A percentile compares a stretch with the other conserved stretches of the same genome.
Conservation (phyloP, 805 yeast genomes). For the Ogataea glucozyma region DNA sequence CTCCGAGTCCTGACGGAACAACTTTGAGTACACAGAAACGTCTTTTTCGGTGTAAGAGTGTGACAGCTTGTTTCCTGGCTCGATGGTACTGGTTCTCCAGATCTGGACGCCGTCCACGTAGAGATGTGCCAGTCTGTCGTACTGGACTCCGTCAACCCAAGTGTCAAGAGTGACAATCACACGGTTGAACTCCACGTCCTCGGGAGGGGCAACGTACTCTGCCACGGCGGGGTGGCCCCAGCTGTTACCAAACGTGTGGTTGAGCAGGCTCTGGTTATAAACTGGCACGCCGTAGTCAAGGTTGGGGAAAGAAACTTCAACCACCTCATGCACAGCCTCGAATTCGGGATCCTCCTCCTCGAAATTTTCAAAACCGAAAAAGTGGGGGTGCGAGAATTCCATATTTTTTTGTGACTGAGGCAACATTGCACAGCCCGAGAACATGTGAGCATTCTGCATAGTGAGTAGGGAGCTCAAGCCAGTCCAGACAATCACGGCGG, state of each 20-base stretch:
- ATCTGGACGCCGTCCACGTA: conserved; percentile 62
- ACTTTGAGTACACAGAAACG: conserved; percentile 51
- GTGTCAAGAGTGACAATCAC: conserved; percentile 56
- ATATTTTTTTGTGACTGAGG: no score
- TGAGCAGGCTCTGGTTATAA: conserved; percentile 41
- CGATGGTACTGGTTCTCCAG: conserved; percentile 86
- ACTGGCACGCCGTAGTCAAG: conserved; percentile 40
- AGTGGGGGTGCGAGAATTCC: background rate
- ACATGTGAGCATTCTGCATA: background rate
- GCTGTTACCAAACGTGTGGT: conserved; percentile 54
- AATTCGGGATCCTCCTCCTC: background rate
- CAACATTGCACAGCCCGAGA: conserved; percentile 1
- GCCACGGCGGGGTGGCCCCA: conserved; percentile 58
- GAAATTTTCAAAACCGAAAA: background rate
- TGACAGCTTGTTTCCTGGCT: conserved; percentile 58
- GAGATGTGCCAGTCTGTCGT: conserved; percentile 65
- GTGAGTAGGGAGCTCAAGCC: no score
- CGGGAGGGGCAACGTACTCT: conserved; percentile 46
- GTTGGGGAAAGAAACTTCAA: conserved; percentile 35
- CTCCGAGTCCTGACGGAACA: conserved; percentile 47
- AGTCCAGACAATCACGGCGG: no score
- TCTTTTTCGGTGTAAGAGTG: conserved; percentile 61
- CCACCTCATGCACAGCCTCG: conserved; percentile 29
- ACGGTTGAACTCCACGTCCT: conserved; percentile 45
- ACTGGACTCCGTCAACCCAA: conserved; percentile 58